Evolutionary conservation across 2,329 filamentous ascomycete genomes (phyloP).

Genomic region (Chalaropsis thielavioides): DNA sequence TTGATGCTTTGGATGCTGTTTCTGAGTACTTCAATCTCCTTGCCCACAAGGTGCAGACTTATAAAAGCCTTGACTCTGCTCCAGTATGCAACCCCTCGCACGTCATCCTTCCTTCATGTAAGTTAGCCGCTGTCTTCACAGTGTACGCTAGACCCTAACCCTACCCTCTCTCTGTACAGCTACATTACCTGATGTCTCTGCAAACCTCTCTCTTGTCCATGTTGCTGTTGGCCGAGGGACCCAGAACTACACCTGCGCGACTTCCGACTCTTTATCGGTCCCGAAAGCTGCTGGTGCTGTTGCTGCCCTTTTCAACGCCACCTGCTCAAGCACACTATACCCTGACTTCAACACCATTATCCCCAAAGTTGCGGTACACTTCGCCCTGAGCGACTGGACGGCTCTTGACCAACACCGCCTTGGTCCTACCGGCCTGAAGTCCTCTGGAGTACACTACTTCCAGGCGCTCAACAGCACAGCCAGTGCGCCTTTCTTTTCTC

Average conservation of each 20-base stretch:
- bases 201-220: constrained; percentile 53
- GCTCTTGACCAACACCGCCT: constrained; percentile 23
- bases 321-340: constrained; percentile 58
- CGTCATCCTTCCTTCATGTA: constrained; percentile 37
- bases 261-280: constrained; percentile 40
- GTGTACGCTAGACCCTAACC: not conserved
- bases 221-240: constrained; percentile 78
- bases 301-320: constrained; percentile 77
- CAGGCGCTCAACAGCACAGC: constrained; percentile 28
- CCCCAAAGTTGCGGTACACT: constrained; percentile 53
- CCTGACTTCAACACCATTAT: constrained; percentile 52
- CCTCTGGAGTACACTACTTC: constrained; percentile 77
- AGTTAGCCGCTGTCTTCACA: constrained; percentile 19
- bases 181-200: constrained; percentile 44
- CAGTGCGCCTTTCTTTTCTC: constrained; percentile 65
- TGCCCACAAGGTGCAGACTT: constrained; percentile 38
- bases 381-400: constrained; percentile 24
- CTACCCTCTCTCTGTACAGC: constrained; percentile 18
- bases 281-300: constrained; percentile 59
- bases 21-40: constrained; percentile 48
- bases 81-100: constrained; percentile 41
- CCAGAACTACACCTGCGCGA: constrained; percentile 82
- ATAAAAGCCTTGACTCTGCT: constrained; percentile 28
- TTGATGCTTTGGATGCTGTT: constrained; percentile 32
- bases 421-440: constrained; percentile 44